A percentile compares a stretch with the other conserved stretches of the same genome.
phyloP scores from a whole-genome alignment of 148 eudicot species.

The Polygonum maritimum region DNA sequence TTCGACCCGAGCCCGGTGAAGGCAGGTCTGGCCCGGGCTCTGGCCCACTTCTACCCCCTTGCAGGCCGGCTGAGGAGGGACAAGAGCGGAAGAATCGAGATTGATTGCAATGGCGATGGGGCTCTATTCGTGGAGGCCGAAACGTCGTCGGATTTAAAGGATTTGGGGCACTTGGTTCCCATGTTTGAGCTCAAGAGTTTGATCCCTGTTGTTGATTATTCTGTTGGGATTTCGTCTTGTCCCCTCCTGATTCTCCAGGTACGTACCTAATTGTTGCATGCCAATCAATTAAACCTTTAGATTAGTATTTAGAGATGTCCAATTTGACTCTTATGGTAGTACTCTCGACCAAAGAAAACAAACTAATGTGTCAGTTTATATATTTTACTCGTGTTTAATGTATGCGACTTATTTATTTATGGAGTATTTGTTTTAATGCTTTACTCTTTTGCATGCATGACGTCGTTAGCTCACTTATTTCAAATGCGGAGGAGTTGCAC shows the following conservation, averaged over 20 bases:
- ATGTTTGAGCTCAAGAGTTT: neutral
- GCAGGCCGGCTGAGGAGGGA: neutral
- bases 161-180: conserved; percentile 11
- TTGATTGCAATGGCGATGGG: conserved; percentile 16
- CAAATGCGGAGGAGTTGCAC: conserved; percentile 23
- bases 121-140: conserved; percentile 20
- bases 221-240: conserved; percentile 9
- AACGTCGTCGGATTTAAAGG: neutral
- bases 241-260: conserved; percentile 13
- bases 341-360: too few relatives aligned
- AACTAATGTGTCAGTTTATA: too few relatives aligned
- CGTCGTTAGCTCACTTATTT: conserved; percentile 22
- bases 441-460: neutral
- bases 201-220: conserved; percentile 14
- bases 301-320: too few relatives aligned
- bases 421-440: too few relatives aligned
- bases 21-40: neutral
- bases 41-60: conserved; percentile 1
- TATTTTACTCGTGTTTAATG: too few relatives aligned
- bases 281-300: too few relatives aligned
- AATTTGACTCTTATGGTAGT: too few relatives aligned
- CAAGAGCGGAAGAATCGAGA: neutral
- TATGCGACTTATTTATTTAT: too few relatives aligned
- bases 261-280: too few relatives aligned
- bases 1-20: neutral